These are phyloP conservation scores for Dactylellina haptotyla DNA, from an alignment of 2,329 filamentous ascomycete genomes.

Conservation along the genomic window DNA sequence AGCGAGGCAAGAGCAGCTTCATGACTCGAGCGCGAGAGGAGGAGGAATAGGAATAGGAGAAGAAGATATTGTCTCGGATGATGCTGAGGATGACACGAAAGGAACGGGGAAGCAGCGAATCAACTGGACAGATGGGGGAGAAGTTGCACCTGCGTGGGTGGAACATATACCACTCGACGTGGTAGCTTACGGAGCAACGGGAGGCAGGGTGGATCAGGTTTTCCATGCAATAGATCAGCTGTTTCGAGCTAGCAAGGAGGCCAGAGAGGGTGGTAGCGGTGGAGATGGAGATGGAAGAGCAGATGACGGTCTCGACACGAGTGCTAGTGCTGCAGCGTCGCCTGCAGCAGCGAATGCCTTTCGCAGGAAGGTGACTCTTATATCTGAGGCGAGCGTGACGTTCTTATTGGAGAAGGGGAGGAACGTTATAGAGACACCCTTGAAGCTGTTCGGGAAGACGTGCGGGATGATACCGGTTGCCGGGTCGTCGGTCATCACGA, in stretches of 20 bases:
- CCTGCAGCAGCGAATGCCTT: conserved; percentile 32
- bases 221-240: conserved; percentile 89
- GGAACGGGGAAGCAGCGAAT: background rate
- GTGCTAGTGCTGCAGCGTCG: background rate
- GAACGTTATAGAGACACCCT: conserved; percentile 74
- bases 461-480: conserved; percentile 86
- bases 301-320: conserved; percentile 3
- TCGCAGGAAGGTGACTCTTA: conserved; percentile 74
- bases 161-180: conserved; percentile 67
- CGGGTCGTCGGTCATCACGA: conserved; percentile 80
- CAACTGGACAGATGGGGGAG: conserved; percentile 53
- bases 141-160: conserved; percentile 56
- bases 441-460: conserved; percentile 74
- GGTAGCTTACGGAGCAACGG: conserved; percentile 84
- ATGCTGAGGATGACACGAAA: conserved; percentile 21
- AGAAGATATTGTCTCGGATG: conserved; percentile 2
- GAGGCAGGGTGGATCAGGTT: conserved; percentile 91
- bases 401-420: conserved; percentile 78
- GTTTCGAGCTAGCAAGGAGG: conserved; percentile 65
- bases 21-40: conserved; percentile 14
- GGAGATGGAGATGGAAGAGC: conserved; percentile 2
- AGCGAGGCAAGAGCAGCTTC: conserved; percentile 59
- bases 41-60: background rate
- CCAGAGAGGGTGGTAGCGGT: conserved; percentile 55
- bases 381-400: conserved; percentile 82